phyloP scores from a whole-genome alignment of 169 alveolate species.

The Eimeria mitis region DNA sequence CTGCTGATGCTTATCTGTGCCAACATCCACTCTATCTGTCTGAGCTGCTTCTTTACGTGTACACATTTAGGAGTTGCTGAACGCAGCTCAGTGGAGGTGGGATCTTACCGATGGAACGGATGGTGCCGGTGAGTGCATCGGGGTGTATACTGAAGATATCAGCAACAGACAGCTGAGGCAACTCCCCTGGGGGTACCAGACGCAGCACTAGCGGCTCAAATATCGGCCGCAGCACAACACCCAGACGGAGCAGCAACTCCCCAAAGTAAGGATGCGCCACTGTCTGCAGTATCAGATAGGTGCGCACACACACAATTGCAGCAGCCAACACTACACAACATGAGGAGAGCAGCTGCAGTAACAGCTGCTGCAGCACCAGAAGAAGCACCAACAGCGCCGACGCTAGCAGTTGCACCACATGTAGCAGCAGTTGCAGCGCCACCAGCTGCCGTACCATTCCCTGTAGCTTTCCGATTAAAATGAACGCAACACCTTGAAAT shows the following conservation, averaged over 20 bases:
- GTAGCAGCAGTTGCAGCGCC: too few species aligned
- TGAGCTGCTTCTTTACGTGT: too few species aligned
- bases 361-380: background rate
- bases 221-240: slow-evolving; percentile 66
- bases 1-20: too few species aligned
- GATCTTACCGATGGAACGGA: slow-evolving; percentile 73
- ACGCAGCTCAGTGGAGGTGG: background rate
- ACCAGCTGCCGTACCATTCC: too few species aligned
- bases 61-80: too few species aligned
- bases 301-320: background rate
- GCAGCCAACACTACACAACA: background rate
- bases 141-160: slow-evolving; percentile 79
- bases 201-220: slow-evolving; percentile 54
- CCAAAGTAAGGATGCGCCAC: slow-evolving; percentile 72
- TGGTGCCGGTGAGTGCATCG: slow-evolving; percentile 73
- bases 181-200: slow-evolving; percentile 59
- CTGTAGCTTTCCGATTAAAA: too few species aligned
- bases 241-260: slow-evolving; percentile 47
- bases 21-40: too few species aligned
- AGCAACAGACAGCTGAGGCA: slow-evolving; percentile 75
- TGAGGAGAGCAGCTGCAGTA: background rate
- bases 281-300: slow-evolving; percentile 28
- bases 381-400: too few species aligned
- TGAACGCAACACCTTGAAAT: too few species aligned
- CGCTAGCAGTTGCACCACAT: too few species aligned